Evolutionary conservation across 1,284 basidiomycete species (phyloP).

Genomic region (Puccinia triticina): DNA sequence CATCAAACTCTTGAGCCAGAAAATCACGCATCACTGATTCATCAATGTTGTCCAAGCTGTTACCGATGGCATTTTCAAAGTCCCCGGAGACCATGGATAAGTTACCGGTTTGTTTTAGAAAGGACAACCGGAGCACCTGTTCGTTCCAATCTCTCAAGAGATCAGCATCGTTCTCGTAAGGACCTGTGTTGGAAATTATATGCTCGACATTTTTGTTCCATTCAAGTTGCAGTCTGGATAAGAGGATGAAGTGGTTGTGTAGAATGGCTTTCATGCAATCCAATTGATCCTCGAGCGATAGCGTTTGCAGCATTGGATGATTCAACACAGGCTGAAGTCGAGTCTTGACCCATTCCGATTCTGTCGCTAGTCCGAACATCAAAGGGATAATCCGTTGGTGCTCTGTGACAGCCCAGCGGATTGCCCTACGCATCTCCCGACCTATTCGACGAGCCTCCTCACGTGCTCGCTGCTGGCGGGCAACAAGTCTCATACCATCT

Average conservation of each 20-base stretch:
- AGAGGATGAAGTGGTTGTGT: conserved; percentile 19
- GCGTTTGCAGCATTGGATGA: conserved; percentile 5
- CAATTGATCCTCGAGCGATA: background rate
- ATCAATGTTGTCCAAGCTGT: background rate
- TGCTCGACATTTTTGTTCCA: background rate
- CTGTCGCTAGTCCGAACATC: background rate
- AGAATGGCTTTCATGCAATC: background rate
- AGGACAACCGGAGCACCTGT: background rate
- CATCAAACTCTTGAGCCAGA: background rate
- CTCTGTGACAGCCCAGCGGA: background rate
- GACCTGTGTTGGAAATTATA: background rate
- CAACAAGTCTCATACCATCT: conserved; percentile 11
- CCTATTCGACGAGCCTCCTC: conserved; percentile 11
- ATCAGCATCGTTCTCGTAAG: background rate
- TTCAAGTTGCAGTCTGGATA: background rate
- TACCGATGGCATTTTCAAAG: background rate
- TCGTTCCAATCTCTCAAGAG: background rate
- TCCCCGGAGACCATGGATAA: background rate
- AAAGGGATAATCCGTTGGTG: background rate
- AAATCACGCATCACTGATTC: background rate
- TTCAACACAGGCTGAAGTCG: background rate
- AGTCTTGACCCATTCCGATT: background rate
- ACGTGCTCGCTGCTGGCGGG: background rate
- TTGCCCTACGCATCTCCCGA: conserved; percentile 15
- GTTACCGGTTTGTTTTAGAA: background rate